Evolutionary conservation across 1,284 basidiomycete genomes (phyloP).

Genomic region (Tilletiopsis washingtonensis): DNA sequence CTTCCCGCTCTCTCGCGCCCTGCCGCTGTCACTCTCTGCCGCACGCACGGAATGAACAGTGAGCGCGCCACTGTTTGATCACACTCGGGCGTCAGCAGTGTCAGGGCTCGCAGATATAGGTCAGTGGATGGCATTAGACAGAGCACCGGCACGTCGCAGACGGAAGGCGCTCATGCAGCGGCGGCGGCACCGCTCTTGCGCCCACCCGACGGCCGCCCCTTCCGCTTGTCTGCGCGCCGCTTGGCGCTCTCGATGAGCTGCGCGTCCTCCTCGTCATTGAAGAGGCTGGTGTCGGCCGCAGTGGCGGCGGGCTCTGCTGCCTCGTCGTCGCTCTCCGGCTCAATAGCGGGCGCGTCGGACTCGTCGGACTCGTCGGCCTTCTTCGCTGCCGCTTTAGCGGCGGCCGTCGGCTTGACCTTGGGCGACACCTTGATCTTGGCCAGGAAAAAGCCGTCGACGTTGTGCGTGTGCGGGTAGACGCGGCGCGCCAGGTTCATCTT

Average conservation of each 20-base stretch:
- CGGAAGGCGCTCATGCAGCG: no score
- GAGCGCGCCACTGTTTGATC: no score
- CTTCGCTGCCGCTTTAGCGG: constrained; percentile 4
- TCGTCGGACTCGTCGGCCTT: constrained; percentile 11
- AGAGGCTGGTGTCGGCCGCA: constrained; percentile 1
- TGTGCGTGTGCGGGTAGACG: constrained; percentile 48
- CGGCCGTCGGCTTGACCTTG: background rate
- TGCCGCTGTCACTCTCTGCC: no score
- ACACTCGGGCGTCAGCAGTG: no score
- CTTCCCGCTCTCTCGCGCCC: no score
- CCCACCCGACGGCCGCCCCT: no score
- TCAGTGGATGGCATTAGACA: no score
- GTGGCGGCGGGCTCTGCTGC: background rate
- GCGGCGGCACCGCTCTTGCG: no score
- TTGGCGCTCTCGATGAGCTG: constrained; percentile 2
- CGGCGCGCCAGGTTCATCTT: constrained; percentile 54
- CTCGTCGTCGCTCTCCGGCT: background rate
- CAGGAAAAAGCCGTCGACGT: constrained; percentile 97
- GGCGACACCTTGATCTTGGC: constrained; percentile 83
- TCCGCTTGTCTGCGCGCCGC: constrained; percentile 2
- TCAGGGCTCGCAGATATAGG: no score
- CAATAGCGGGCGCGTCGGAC: background rate
- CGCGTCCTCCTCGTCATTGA: constrained; percentile 10
- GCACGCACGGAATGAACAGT: no score
- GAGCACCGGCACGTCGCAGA: no score